Conservation (phyloP, 768 basidiomycete genomes). For the Hypholoma fasciculare region DNA sequence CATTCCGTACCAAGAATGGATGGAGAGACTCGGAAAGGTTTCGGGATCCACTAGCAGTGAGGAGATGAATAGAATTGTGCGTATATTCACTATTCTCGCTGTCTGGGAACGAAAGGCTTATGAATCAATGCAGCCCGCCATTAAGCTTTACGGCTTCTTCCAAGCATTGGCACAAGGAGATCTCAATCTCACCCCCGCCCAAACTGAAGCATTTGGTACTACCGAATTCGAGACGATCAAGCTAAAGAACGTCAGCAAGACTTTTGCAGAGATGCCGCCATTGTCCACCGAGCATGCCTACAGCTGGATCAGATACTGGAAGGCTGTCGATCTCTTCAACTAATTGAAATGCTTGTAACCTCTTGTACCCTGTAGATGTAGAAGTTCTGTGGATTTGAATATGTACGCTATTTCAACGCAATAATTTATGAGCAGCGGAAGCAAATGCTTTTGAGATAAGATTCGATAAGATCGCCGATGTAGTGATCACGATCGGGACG, state of each 20-base stretch:
- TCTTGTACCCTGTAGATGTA: no score
- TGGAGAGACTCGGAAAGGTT: not conserved
- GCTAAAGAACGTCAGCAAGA: conserved; percentile 4
- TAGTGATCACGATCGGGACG: not conserved
- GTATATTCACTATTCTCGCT: not conserved
- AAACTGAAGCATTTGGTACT: conserved; percentile 6
- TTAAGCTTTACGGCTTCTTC: conserved; percentile 9
- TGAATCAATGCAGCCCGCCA: not conserved
- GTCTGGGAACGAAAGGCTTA: not conserved
- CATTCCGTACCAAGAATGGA: conserved; percentile 4
- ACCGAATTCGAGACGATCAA: not conserved
- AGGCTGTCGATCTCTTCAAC: not conserved
- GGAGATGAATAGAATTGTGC: conserved; percentile 4
- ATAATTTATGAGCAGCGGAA: not conserved
- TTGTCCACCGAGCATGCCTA: not conserved
- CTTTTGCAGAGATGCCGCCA: not conserved
- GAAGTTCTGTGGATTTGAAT: no score
- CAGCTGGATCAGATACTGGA: conserved; percentile 7
- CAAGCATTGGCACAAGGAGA: conserved; percentile 2
- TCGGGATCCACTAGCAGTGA: not conserved
- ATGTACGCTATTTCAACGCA: not conserved
- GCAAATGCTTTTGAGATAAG: not conserved
- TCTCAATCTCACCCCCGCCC: not conserved
- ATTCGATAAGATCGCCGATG: not conserved
- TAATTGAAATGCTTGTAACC: not conserved